Conservation (phyloP, 768 basidiomycete genomes). For the Lentinula sp. region DNA sequence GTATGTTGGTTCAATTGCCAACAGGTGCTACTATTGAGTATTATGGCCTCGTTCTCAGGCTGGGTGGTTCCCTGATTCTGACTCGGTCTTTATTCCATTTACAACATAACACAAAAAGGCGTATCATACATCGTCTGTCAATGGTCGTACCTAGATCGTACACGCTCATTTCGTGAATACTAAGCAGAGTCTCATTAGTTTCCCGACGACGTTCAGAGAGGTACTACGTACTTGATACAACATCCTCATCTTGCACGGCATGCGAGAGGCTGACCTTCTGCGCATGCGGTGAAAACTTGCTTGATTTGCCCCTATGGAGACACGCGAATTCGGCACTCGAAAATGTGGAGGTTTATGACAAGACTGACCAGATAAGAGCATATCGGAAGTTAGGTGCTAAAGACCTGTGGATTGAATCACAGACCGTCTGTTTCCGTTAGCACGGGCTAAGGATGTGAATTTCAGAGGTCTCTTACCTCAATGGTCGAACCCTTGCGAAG, state of each 20-base stretch:
- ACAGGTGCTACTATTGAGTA: no score
- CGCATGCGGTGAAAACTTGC: constrained; percentile 89
- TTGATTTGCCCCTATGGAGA: constrained; percentile 72
- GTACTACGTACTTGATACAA: constrained; percentile 70
- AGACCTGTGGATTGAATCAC: constrained; percentile 88
- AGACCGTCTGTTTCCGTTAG: constrained; percentile 54
- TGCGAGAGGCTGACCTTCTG: constrained; percentile 89
- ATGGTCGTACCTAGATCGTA: background rate
- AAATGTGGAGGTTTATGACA: no score
- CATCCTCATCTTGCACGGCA: constrained; percentile 82
- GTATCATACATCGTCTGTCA: no score
- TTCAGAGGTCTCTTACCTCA: constrained; percentile 44
- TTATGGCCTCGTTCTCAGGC: no score
- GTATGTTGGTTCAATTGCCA: no score
- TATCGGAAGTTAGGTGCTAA: constrained; percentile 90
- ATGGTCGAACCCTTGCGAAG: constrained; percentile 89
- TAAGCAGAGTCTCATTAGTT: constrained; percentile 5
- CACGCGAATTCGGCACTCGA: no score
- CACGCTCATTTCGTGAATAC: constrained; percentile 24
- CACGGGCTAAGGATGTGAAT: background rate
- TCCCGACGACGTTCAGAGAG: background rate
- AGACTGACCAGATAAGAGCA: constrained; percentile 81
- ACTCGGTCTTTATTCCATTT: no score
- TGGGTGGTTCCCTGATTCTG: no score
- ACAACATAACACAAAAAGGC: no score